Evolutionary conservation across 352 stramenopile species (phyloP), one percentile per base, ranked within the genome.

Genomic region (Halophytophthora batemanensis): DNA sequence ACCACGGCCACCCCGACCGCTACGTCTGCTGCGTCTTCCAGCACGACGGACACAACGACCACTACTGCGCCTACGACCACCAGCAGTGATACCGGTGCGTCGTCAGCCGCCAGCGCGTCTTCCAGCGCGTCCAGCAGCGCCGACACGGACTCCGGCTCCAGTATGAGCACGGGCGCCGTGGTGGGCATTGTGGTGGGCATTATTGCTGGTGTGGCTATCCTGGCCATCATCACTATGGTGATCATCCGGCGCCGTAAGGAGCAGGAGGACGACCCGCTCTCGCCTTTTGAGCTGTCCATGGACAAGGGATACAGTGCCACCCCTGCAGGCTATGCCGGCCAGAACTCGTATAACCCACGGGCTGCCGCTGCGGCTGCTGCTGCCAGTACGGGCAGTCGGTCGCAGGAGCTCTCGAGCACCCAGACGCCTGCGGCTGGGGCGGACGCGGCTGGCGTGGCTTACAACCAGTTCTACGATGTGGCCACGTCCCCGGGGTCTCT

Each of bases 221-320:
- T 89, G 18, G 71, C 72, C 17, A 61, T 78, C 38, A 59, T 88
- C 33, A 67, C 79, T 37, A 81, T 87, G 61, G 71, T 69, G 22
- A 28, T 75, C 22, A 75, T 84, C 15, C 81, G 76, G 56, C 69
- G 66, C 45, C 68, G 69, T 33, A 71, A 72, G 31, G 75, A 89
- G 14, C 47, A 61, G 6, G 76, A 91, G 28, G 81, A 91, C 49
- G 81, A 91, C 45, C 81, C 81, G 50, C 54, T 91, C 45, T 91
- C 81, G 59, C 81, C 81, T 2, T 91, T 91, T 45, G 78, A 91
- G 64, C 69, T 91, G 29, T 91, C 81, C 29, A 88, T 91, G 78
- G 81, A 91, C 68, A 91, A 91, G 74, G 74, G 74, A 31, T 88
- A 86, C 66, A 69, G 62, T 36, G 61, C 62, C n/a, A 74, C 61